phyloP scores from a whole-genome alignment of 129 eudicot genomes.

The Lonicera japonica region DNA sequence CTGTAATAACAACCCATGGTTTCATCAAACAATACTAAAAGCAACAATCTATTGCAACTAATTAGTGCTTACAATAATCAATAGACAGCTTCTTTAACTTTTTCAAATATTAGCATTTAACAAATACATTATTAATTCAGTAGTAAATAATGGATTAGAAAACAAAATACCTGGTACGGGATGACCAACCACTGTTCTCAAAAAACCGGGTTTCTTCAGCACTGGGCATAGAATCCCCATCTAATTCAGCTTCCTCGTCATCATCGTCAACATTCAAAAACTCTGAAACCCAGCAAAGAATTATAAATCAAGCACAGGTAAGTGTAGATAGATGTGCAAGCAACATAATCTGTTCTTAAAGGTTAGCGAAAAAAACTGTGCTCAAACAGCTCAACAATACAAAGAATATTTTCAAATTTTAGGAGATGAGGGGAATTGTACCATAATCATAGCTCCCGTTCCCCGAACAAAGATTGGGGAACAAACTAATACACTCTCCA shows the following conservation, averaged over 20 bases:
- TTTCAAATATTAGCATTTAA: too few relatives aligned
- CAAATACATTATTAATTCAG: not conserved
- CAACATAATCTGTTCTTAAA: not conserved
- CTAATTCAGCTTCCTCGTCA: conserved; percentile 58
- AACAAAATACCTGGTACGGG: conserved; percentile 73
- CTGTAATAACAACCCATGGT: too few relatives aligned
- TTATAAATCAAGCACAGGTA: not conserved
- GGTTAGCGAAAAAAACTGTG: not conserved
- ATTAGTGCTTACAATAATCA: too few relatives aligned
- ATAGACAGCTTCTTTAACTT: too few relatives aligned
- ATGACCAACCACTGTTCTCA: conserved; percentile 94
- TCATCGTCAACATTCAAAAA: conserved; percentile 84
- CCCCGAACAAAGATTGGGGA: too few relatives aligned
- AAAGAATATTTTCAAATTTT: too few relatives aligned
- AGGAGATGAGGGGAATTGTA: too few relatives aligned
- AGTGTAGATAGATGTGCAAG: not conserved
- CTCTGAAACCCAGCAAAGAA: conserved; percentile 33
- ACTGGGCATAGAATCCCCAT: conserved; percentile 52
- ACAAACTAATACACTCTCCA: too few relatives aligned
- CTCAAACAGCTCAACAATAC: not conserved
- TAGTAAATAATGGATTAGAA: not conserved
- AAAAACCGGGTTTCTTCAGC: conserved; percentile 44
- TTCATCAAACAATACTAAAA: too few relatives aligned
- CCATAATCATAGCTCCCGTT: too few relatives aligned
- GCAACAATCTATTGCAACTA: too few relatives aligned